Conservation (phyloP, 169 alveolate species). For the Pseudocohnilembus persalinus region DNA sequence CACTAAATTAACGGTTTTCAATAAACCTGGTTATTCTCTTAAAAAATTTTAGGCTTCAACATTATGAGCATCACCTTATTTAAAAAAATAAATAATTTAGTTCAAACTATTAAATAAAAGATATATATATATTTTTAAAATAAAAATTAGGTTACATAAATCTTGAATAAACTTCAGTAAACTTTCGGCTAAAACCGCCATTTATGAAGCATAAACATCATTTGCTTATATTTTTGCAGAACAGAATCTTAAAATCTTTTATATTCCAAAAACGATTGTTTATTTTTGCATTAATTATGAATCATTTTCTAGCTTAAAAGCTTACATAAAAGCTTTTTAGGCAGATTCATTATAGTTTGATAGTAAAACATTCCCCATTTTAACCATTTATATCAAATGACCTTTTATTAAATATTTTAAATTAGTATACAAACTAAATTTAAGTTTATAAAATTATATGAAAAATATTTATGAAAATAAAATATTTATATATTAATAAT, state of each 20-base stretch:
- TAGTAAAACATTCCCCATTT: background rate
- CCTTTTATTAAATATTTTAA: no score
- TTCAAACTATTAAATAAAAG: background rate
- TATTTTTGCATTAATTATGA: background rate
- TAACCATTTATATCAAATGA: background rate
- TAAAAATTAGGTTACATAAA: background rate
- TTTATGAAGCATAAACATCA: background rate
- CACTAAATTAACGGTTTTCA: background rate
- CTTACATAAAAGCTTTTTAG: background rate
- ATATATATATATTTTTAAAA: no score
- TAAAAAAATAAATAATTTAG: background rate
- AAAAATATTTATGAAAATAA: no score
- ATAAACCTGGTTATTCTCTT: background rate
- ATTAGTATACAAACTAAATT: no score
- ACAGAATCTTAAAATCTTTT: background rate
- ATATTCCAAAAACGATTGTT: background rate
- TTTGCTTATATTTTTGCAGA: no score
- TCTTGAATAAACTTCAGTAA: background rate
- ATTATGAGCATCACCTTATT: background rate
- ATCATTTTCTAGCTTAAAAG: background rate
- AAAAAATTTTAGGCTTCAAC: no score
- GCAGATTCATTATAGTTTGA: background rate
- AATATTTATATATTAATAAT: no score
- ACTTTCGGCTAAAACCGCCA: background rate
- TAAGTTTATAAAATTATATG: no score